phyloP scores from a whole-genome alignment of 805 yeast genomes.

The Zygotorulaspora chibaensis region DNA sequence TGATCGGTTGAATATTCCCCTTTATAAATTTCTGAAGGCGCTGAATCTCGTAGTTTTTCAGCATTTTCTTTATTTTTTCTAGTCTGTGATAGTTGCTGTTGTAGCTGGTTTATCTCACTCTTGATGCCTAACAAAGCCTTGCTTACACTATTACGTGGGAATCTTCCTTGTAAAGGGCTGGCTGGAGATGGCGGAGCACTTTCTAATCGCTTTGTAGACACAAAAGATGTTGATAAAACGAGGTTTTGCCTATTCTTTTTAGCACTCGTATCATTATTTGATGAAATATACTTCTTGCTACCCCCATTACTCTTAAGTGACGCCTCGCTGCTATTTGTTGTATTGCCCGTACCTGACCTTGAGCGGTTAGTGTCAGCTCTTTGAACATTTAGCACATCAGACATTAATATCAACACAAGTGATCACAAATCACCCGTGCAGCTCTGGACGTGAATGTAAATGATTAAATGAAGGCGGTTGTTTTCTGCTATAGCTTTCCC shows the following conservation, averaged over 20 bases:
- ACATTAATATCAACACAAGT: background rate
- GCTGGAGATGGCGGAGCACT: conserved; percentile 26
- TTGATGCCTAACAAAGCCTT: conserved; percentile 21
- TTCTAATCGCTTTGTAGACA: conserved; percentile 29
- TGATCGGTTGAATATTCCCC: conserved; percentile 37
- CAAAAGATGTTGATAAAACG: conserved; percentile 34
- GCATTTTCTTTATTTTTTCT: conserved; percentile 26
- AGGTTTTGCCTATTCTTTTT: conserved; percentile 25
- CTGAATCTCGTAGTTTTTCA: conserved; percentile 26
- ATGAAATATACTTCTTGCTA: background rate
- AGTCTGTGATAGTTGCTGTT: conserved; percentile 20
- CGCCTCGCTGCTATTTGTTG: conserved; percentile 8
- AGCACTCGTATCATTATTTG: background rate
- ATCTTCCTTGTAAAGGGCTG: conserved; percentile 26
- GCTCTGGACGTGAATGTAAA: background rate
- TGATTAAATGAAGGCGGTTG: too few species aligned
- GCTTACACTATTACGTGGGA: conserved; percentile 23
- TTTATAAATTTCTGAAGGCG: conserved; percentile 30
- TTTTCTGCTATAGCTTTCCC: too few species aligned
- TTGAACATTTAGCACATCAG: conserved; percentile 9
- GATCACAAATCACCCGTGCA: background rate
- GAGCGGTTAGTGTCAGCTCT: conserved; percentile 10
- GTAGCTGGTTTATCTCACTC: conserved; percentile 23
- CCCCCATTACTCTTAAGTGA: conserved; percentile 6
- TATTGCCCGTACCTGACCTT: conserved; percentile 13